A percentile compares a stretch with the other conserved stretches of the same genome.
Evolutionary conservation across 352 stramenopile species (phyloP).

Genomic region (Pythium guiyangense): DNA sequence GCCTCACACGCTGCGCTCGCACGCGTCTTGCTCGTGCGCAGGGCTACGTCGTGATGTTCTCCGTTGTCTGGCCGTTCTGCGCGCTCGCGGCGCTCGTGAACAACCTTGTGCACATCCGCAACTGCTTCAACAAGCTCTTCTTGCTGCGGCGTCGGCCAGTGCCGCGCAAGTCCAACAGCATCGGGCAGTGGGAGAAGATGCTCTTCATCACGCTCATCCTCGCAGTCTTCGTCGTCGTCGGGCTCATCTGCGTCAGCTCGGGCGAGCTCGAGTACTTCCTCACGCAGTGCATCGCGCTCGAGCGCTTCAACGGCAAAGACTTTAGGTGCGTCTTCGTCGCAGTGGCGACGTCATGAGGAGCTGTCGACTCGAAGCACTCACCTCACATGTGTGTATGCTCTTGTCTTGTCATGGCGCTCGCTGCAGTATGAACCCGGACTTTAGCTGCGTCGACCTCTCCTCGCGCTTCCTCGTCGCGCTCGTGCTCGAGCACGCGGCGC

Average conservation of each 20-base stretch:
- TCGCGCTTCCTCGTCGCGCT: constrained; percentile 78
- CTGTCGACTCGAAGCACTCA: no score
- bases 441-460: constrained; percentile 69
- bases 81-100: constrained; percentile 71
- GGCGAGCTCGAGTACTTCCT: constrained; percentile 84
- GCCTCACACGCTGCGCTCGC: not conserved
- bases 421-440: constrained; percentile 75
- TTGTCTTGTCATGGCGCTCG: no score
- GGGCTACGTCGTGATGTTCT: constrained; percentile 89
- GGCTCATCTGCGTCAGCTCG: constrained; percentile 80
- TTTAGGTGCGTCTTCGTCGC: constrained; percentile 75
- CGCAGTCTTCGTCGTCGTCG: constrained; percentile 78
- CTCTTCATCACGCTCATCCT: constrained; percentile 80
- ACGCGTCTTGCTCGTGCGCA: constrained; percentile 9
- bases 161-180: constrained; percentile 78
- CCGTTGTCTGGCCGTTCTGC: constrained; percentile 84
- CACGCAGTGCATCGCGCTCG: constrained; percentile 56
- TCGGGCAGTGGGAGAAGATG: constrained; percentile 86
- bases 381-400: no score
- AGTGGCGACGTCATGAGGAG: no score
- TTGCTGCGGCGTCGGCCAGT: constrained; percentile 63
- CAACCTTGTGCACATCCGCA: constrained; percentile 82
- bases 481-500: constrained; percentile 65
- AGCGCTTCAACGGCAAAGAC: constrained; percentile 76
- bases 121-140: constrained; percentile 81